Evolutionary conservation across 139 green algal species (phyloP), one percentile per base, ranked within the genome.

Genomic region (Picochlorum sp.): DNA sequence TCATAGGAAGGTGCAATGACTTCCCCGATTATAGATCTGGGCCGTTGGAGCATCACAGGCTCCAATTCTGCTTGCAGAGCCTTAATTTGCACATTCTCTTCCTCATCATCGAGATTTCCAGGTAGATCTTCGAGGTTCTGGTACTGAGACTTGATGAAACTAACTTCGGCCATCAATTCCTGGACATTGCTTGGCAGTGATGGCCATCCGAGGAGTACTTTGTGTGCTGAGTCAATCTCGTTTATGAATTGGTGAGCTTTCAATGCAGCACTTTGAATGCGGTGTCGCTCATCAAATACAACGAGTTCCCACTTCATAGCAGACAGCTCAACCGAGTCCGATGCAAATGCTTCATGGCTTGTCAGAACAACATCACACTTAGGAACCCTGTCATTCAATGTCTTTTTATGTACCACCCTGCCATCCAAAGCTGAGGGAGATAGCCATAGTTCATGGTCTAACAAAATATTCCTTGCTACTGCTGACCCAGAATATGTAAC

Each of bases 401-500:
- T 47, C 38, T 45, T 16, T 26, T 52, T 54, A 23, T 49, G 59
- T 30, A 72, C 28, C 6, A 63, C 63, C 7, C 73, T 45, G 30
- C 74, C 65, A 69, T 89, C 84, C 63, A 91, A 68, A 54, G 54
- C 75, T 21, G 54, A 60, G 4, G 84, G 79, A n/a, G 83, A 58
- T 44, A 92, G 71, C 85, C 87, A 94, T 14, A 94, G 77, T 79
- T 94, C 87, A 54, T 91, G 66, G 14, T 92, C 83, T 9, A 79
- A 63, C 15, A 94, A 69, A 7, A 82, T 47, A 5, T 26, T 57
- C 28, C 85, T 71, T 13, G 84, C 82, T 4, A 78, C 67, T 4
- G 57, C 34, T 4, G 55, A 63, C 45, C 86, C 86, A 9, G 51
- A 57, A 61, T 89, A 91, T 11, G 76, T 65, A 20, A 94, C 69